Evolutionary conservation across 2,329 filamentous ascomycete species (phyloP), one percentile per base, ranked within the genome.

Genomic region (Colletotrichum sublineola): DNA sequence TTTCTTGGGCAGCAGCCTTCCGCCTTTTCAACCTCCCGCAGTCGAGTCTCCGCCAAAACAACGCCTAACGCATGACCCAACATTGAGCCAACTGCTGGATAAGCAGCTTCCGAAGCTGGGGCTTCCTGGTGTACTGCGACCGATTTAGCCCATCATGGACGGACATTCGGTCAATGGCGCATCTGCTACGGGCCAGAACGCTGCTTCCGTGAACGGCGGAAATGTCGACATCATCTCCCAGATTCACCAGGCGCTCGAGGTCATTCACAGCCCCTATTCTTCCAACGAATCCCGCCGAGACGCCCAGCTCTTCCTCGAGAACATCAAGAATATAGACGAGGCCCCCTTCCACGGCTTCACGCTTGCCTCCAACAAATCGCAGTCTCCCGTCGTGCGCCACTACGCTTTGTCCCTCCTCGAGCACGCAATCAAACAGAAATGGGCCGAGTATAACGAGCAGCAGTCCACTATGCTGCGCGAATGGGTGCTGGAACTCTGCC

Each of bases 391-490:
- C 67, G 93, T 98, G 68, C 93, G 96, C 77, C 95, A 98, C 83
- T 99, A 97, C 81, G 96, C 95, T 69, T 88, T 99, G 42, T 97
- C 95, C 38, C 88, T 99, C 68, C 89, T 99, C 75, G 96, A 98
- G 78, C 93, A 97, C 82, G 92, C 94, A 57, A 92, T 98, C 80
- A 93, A 92, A 76, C 95, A 97, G 82, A 91, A 90, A 76, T 97
- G 95, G 90, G 88, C 91, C 46, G 89, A 92, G 61, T 95, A 95
- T 78, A 89, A 87, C 29, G 82, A 87, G 38, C 89, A 91, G 31
- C 92, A 97, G 80, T 90, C 90, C 24, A 84, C 85, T 38, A 88
- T 89, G 64, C 83, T 99, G 67, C 90, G 94, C 62, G 86, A 87
- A 71, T 96, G 95, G 89, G 90, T 97, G 55, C 83, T 97, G 68